phyloP scores from a whole-genome alignment of 1,284 basidiomycete species.

The Ustanciosporium gigantosporum region DNA sequence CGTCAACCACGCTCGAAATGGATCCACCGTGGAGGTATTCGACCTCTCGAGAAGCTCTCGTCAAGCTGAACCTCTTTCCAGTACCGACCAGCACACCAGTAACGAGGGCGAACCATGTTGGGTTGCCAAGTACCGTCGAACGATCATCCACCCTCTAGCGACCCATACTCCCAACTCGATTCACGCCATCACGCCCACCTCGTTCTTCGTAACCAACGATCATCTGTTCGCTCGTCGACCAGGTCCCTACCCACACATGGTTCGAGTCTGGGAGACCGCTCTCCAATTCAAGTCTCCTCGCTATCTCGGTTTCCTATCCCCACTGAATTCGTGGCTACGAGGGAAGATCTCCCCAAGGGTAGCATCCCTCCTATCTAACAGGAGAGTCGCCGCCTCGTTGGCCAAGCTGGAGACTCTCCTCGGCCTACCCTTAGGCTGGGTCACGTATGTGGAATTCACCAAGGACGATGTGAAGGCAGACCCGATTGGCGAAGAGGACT shows the following conservation, averaged over 20 bases:
- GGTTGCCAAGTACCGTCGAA: slow-evolving; percentile 7
- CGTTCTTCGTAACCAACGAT: slow-evolving; percentile 73
- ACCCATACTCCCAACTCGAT: slow-evolving; percentile 67
- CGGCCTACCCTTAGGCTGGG: slow-evolving; percentile 68
- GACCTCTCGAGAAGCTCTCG: slow-evolving; percentile 1
- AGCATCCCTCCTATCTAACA: too few species aligned
- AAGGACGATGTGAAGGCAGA: too few species aligned
- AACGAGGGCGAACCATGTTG: slow-evolving; percentile 2
- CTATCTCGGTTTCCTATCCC: neutral
- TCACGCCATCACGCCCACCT: slow-evolving; percentile 68
- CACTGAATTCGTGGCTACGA: neutral
- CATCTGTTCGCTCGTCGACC: slow-evolving; percentile 70
- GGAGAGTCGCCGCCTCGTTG: slow-evolving; percentile 55
- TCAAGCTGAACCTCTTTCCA: too few species aligned
- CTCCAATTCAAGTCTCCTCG: neutral
- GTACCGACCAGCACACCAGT: too few species aligned
- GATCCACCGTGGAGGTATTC: slow-evolving; percentile 19
- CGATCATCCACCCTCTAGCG: slow-evolving; percentile 17
- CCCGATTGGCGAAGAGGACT: too few species aligned
- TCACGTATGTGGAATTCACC: slow-evolving; percentile 56
- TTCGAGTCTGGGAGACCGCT: neutral
- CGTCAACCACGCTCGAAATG: slow-evolving; percentile 14
- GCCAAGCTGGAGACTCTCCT: slow-evolving; percentile 67
- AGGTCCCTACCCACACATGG: slow-evolving; percentile 4
- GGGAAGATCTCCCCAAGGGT: neutral